These are phyloP conservation scores for Scenedesmus sp. DNA, from an alignment of 163 green algal species.

Conservation along the genomic window DNA sequence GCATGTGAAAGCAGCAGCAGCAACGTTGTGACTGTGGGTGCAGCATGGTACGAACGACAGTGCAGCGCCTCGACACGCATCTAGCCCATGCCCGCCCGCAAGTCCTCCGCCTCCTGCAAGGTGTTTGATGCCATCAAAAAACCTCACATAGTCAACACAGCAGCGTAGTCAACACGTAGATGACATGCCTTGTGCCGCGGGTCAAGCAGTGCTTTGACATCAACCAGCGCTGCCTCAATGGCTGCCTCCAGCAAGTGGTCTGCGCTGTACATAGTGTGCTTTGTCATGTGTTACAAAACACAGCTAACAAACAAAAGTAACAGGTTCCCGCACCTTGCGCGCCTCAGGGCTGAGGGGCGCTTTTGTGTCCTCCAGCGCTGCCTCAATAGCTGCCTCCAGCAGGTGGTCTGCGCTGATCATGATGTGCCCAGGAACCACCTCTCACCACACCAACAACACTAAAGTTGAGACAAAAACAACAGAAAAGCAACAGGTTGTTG, in stretches of 20 bases:
- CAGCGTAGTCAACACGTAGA: too few relatives aligned
- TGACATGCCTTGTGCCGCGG: neutral
- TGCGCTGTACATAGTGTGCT: constrained; percentile 87
- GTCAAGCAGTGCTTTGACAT: constrained; percentile 68
- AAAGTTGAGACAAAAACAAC: too few relatives aligned
- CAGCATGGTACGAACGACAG: too few relatives aligned
- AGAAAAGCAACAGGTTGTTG: neutral
- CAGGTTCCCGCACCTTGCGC: neutral
- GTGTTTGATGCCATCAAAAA: too few relatives aligned
- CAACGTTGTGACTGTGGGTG: too few relatives aligned
- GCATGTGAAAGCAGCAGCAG: too few relatives aligned
- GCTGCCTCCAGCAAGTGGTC: constrained; percentile 95
- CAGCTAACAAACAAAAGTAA: neutral
- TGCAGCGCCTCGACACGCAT: too few relatives aligned
- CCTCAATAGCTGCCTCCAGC: constrained; percentile 91
- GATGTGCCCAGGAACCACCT: neutral
- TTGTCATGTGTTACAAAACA: neutral
- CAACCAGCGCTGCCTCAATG: constrained; percentile 86
- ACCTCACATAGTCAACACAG: too few relatives aligned
- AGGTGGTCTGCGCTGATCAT: constrained; percentile 98
- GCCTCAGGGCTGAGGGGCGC: constrained; percentile 61
- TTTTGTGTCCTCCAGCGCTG: constrained; percentile 82
- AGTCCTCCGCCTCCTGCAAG: too few relatives aligned
- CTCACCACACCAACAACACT: too few relatives aligned
- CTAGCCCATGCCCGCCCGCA: too few relatives aligned